Evolutionary conservation across 2,329 filamentous ascomycete genomes (phyloP).

Genomic region (Bisporella sp.): DNA sequence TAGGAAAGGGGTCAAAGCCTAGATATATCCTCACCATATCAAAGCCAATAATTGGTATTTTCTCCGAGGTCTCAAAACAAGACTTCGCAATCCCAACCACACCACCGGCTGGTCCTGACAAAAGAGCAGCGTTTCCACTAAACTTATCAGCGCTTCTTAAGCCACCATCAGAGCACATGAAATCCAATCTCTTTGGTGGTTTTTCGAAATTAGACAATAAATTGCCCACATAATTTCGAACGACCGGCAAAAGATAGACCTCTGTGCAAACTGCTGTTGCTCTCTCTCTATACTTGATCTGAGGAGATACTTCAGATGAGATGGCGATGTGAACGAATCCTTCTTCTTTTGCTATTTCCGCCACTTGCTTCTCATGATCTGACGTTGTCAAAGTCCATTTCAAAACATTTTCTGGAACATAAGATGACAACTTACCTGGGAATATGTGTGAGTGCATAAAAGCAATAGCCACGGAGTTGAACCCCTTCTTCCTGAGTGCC

Average conservation of each 20-base stretch:
- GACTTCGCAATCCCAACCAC: slow-evolving; percentile 63
- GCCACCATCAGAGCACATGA: slow-evolving; percentile 25
- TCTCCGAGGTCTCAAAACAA: slow-evolving; percentile 56
- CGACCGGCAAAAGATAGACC: slow-evolving; percentile 62
- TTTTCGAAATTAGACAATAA: slow-evolving; percentile 48
- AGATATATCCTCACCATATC: slow-evolving; percentile 43
- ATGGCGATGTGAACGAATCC: slow-evolving; percentile 61
- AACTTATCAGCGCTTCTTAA: slow-evolving; percentile 45
- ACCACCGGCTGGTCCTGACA: slow-evolving; percentile 61
- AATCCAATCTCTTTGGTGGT: slow-evolving; percentile 23
- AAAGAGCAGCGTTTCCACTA: slow-evolving; percentile 55
- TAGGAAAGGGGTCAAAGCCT: no score
- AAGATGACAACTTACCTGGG: slow-evolving; percentile 29
- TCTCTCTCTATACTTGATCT: slow-evolving; percentile 63
- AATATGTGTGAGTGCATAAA: slow-evolving; percentile 66
- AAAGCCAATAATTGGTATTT: slow-evolving; percentile 62
- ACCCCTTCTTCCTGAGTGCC: slow-evolving; percentile 49
- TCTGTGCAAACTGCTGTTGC: slow-evolving; percentile 62
- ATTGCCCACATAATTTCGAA: slow-evolving; percentile 66
- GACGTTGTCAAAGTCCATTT: no score
- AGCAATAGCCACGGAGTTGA: slow-evolving; percentile 58
- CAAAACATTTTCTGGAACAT: no score
- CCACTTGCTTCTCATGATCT: slow-evolving; percentile 55
- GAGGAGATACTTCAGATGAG: slow-evolving; percentile 60
- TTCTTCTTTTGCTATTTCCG: slow-evolving; percentile 52